Evolutionary conservation across 225 moss, liverwort and hornwort genomes (phyloP), one percentile per base, ranked within the genome.

Genomic region (Neckera pumila): DNA sequence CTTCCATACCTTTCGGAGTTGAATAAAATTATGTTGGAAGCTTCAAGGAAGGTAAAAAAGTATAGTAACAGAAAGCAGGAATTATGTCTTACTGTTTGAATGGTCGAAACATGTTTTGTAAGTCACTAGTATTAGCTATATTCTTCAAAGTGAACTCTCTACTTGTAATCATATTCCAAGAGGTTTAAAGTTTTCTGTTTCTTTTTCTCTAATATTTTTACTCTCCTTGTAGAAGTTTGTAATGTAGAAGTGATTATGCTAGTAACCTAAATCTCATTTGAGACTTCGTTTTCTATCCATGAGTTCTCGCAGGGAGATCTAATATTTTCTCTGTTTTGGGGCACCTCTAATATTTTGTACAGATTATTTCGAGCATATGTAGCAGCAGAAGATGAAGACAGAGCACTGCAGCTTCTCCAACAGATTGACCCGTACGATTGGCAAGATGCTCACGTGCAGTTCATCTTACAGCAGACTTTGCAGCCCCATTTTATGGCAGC

Each of bases 311-410:
- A 54, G 51, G 34, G 70, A 82, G 51, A 45, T 43, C 9, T 70
- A 20, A 1, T 36, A 9, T 60, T 60, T 53, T 61, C 19, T 25
- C 7, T 89, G 33, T 40, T 47, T 22, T 64, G 0, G 40, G 58
- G 21, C 17, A 23, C 34, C 43, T 58, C 60, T 79, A 49, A 49
- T 49, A 49, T 14, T 7, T 12, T 57, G 28, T 80, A 31, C 89
- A 95, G 95, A 80, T 86, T 96, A 71, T 97, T 97, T 90, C 93
- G 94, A 86, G 96, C 95, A 38, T 97, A 89, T 60, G 93, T 96
- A 63, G 93, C 95, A 3, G 90, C 94, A 49, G 95, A 95, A 84
- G 95, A 95, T 75, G 92, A 95, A 82, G 91, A 86, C 73, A 92
- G 88, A 86, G 95, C 94, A 20, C 79, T 92, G 36, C 88, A 90